Evolutionary conservation across 306 rosid species (phyloP).

Genomic region (Sicyos baderoa): DNA sequence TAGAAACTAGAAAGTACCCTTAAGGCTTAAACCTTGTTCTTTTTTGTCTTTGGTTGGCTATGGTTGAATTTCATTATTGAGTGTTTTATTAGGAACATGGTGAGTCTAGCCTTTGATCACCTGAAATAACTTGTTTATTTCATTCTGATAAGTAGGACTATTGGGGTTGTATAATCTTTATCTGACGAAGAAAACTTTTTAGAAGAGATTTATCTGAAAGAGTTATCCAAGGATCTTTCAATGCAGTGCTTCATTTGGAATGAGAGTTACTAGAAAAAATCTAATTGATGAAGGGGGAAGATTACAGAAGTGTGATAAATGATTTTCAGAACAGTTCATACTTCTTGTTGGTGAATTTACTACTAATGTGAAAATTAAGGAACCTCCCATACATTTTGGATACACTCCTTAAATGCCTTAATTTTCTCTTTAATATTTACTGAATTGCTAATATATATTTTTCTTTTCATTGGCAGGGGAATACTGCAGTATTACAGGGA

Average conservation of each 20-base stretch:
- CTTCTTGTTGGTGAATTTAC: too few relatives aligned
- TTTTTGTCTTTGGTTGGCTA: not conserved
- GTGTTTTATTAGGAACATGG: not conserved
- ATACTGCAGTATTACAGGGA: constrained; percentile 60
- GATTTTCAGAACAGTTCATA: too few relatives aligned
- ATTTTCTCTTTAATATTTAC: not conserved
- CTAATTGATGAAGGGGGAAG: too few relatives aligned
- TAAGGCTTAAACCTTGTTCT: not conserved
- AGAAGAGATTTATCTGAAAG: not conserved
- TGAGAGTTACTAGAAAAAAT: not conserved
- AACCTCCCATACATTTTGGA: not conserved
- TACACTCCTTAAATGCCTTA: not conserved
- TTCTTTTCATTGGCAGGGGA: constrained; percentile 43
- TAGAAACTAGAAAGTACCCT: not conserved
- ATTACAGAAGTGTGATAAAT: too few relatives aligned
- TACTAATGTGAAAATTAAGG: not conserved
- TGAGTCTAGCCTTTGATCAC: not conserved
- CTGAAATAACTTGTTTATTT: not conserved
- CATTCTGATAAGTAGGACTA: not conserved
- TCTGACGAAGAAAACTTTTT: not conserved
- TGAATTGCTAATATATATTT: not conserved
- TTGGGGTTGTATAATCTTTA: not conserved
- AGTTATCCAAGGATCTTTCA: not conserved
- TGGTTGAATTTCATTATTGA: not conserved
- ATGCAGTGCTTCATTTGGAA: not conserved